A percentile compares a stretch with the other conserved stretches of the same genome.
These are phyloP conservation scores for Colletotrichum coccodes DNA, from an alignment of 2,329 filamentous ascomycete genomes.

Conservation along the genomic window DNA sequence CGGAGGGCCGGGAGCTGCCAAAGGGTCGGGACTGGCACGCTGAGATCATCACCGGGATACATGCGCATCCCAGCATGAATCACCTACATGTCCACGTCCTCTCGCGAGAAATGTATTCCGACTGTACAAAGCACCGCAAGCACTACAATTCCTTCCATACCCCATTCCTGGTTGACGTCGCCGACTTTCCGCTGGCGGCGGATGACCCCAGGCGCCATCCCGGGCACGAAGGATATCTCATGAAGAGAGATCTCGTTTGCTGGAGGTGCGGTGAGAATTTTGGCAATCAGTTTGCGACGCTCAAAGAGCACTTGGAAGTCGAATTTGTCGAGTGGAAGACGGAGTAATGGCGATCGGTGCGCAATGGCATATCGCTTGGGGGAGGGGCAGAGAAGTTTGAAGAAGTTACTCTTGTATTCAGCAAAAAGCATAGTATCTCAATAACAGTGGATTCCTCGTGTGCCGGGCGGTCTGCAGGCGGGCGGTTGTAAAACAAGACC, in stretches of 20 bases:
- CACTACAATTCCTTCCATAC: slow-evolving; percentile 96
- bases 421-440: slow-evolving; percentile 18
- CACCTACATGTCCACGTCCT: slow-evolving; percentile 93
- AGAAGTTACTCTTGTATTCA: slow-evolving; percentile 20
- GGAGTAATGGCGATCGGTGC: slow-evolving; percentile 53
- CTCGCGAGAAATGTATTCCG: slow-evolving; percentile 80
- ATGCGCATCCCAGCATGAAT: slow-evolving; percentile 90
- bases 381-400: neutral
- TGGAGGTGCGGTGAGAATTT: slow-evolving; percentile 87
- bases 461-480: neutral
- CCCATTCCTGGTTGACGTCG: slow-evolving; percentile 81
- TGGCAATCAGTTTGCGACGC: slow-evolving; percentile 74
- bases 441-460: neutral
- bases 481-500: neutral
- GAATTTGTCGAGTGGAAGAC: slow-evolving; percentile 83
- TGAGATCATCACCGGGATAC: slow-evolving; percentile 82
- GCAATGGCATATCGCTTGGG: neutral
- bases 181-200: slow-evolving; percentile 79
- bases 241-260: slow-evolving; percentile 73
- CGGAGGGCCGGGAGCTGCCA: slow-evolving; percentile 63
- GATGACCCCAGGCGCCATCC: slow-evolving; percentile 73
- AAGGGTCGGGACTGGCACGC: slow-evolving; percentile 80
- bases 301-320: slow-evolving; percentile 79
- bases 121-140: slow-evolving; percentile 78
- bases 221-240: slow-evolving; percentile 66